These are phyloP conservation scores for Epichloe festucae DNA, from an alignment of 2,329 filamentous ascomycete species.

Conservation along the genomic window DNA sequence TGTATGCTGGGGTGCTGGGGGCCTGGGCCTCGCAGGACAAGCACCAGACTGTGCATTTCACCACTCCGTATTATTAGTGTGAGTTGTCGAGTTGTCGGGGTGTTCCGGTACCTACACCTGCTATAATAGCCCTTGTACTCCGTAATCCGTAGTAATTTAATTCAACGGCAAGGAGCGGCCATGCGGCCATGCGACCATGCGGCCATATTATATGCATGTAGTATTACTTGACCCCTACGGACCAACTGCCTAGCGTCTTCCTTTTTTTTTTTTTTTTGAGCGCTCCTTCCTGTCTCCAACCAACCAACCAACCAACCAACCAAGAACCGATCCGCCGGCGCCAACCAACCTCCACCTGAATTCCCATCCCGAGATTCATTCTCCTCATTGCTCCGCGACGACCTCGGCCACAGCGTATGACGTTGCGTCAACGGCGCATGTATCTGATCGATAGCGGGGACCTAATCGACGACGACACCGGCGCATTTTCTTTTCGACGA, in stretches of 20 bases:
- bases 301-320: neutral
- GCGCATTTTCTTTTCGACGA: neutral
- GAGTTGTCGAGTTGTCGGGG: too few relatives aligned
- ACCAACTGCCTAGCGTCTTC: neutral
- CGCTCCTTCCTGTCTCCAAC: neutral
- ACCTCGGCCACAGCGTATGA: neutral
- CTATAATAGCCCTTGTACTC: too few relatives aligned
- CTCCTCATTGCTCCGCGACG: neutral
- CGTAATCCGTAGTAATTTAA: too few relatives aligned
- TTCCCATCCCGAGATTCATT: neutral
- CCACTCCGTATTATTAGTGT: too few relatives aligned
- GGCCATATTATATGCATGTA: too few relatives aligned
- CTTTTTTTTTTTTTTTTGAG: neutral
- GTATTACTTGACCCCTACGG: too few relatives aligned
- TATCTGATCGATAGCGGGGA: neutral
- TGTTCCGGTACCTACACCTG: too few relatives aligned
- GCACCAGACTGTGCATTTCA: too few relatives aligned
- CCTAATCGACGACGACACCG: neutral
- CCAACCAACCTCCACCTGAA: conserved; percentile 1
- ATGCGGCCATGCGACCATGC: too few relatives aligned
- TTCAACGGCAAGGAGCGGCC: too few relatives aligned
- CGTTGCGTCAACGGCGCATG: neutral
- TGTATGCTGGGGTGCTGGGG: too few relatives aligned
- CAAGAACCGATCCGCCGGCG: neutral
- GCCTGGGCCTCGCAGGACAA: too few relatives aligned